Conservation (phyloP, 169 alveolate genomes). For the Plasmodium vinckei region DNA sequence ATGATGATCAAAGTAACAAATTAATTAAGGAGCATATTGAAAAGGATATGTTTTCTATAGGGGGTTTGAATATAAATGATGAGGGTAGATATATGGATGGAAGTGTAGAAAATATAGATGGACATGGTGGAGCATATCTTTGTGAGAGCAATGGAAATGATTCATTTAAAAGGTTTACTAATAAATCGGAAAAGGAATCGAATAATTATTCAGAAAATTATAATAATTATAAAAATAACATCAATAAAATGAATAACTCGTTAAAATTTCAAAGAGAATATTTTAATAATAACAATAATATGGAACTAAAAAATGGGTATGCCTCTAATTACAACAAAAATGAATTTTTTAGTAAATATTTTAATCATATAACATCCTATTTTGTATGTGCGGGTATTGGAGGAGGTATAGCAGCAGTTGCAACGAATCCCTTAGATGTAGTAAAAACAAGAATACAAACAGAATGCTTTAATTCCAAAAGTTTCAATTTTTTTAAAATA, state of each 20-base stretch:
- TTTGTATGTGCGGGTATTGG: slow-evolving; percentile 94
- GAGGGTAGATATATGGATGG: background rate
- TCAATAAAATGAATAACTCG: slow-evolving; percentile 20
- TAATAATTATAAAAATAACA: background rate
- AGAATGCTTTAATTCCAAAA: slow-evolving; percentile 85
- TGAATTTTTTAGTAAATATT: slow-evolving; percentile 51
- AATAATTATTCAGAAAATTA: slow-evolving; percentile 21
- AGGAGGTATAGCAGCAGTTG: slow-evolving; percentile 96
- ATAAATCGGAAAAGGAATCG: slow-evolving; percentile 34
- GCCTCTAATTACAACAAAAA: slow-evolving; percentile 39
- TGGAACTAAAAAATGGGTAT: slow-evolving; percentile 50
- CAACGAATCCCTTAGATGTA: slow-evolving; percentile 97
- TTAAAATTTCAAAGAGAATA: slow-evolving; percentile 7
- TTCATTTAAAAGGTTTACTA: slow-evolving; percentile 23
- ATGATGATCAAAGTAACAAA: slow-evolving; percentile 4
- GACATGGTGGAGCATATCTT: background rate
- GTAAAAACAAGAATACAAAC: slow-evolving; percentile 97
- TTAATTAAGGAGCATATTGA: slow-evolving; percentile 20
- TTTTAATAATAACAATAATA: slow-evolving; percentile 16
- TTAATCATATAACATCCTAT: slow-evolving; percentile 79
- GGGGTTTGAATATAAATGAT: slow-evolving; percentile 2
- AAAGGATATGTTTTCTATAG: slow-evolving; percentile 21
- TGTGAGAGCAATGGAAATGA: background rate
- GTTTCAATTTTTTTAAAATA: slow-evolving; percentile 78
- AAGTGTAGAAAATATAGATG: background rate